Conservation (phyloP, 2,329 filamentous ascomycete genomes). For the Xylaria sp. region DNA sequence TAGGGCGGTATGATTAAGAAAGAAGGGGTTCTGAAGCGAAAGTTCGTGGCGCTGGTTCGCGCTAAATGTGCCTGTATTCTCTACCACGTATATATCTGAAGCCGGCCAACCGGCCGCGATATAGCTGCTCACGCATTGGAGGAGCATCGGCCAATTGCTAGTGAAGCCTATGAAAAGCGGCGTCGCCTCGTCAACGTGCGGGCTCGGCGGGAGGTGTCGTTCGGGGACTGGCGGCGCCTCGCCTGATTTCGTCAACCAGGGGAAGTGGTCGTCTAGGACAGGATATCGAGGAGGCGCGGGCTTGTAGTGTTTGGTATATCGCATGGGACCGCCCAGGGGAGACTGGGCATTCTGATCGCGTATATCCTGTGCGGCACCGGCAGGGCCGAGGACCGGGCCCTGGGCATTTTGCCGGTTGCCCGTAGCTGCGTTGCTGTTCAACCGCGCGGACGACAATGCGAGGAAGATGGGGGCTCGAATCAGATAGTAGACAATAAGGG, state of each 20-base stretch:
- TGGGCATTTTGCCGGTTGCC: constrained; percentile 24
- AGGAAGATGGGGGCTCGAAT: constrained; percentile 45
- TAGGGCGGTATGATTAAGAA: constrained; percentile 62
- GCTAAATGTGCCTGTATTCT: constrained; percentile 64
- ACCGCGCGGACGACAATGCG: constrained; percentile 35
- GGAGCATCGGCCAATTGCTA: constrained; percentile 61
- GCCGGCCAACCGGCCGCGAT: constrained; percentile 66
- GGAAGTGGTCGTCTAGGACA: constrained; percentile 53
- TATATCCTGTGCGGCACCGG: constrained; percentile 35
- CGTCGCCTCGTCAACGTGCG: constrained; percentile 51
- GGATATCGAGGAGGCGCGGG: constrained; percentile 42
- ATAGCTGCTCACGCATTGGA: constrained; percentile 64
- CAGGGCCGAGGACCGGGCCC: constrained; percentile 26
- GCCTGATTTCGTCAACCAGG: constrained; percentile 48
- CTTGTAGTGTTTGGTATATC: constrained; percentile 49
- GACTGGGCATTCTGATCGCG: constrained; percentile 40
- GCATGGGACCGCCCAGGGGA: constrained; percentile 32
- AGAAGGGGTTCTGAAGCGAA: constrained; percentile 63
- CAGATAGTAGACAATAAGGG: constrained; percentile 48
- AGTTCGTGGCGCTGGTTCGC: constrained; percentile 57
- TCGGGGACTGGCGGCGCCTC: constrained; percentile 46
- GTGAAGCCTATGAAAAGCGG: constrained; percentile 64
- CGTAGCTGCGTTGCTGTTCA: constrained; percentile 13
- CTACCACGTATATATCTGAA: constrained; percentile 63
- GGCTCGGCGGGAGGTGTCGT: constrained; percentile 49